Evolutionary conservation across 768 basidiomycete species (phyloP).

Genomic region (Podaxis rugospora): DNA sequence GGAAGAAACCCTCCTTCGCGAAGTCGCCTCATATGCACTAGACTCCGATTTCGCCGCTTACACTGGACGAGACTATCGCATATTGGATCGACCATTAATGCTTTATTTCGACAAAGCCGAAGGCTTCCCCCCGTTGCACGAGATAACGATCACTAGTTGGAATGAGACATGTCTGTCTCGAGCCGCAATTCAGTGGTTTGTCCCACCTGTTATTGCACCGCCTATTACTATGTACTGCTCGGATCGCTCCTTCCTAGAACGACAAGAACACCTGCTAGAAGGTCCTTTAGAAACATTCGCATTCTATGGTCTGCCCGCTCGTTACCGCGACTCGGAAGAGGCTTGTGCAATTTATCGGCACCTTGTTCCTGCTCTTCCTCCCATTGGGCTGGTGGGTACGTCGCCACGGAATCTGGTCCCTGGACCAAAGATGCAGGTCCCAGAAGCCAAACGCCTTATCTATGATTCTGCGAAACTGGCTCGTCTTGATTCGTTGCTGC

Average conservation of each 20-base stretch:
- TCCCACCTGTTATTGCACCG: conserved; percentile 84
- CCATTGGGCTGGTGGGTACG: conserved; percentile 59
- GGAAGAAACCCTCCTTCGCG: conserved; percentile 34
- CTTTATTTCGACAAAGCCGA: conserved; percentile 30
- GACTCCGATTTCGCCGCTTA: conserved; percentile 50
- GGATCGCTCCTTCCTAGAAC: conserved; percentile 76
- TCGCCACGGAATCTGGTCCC: conserved; percentile 77
- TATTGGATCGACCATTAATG: conserved; percentile 28
- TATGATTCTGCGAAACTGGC: conserved; percentile 97
- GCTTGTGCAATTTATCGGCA: conserved; percentile 43
- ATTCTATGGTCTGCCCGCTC: conserved; percentile 78
- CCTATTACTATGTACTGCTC: conserved; percentile 69
- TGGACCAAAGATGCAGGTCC: conserved; percentile 81
- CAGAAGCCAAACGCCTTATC: conserved; percentile 90
- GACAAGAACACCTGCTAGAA: conserved; percentile 53
- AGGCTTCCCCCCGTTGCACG: conserved; percentile 48
- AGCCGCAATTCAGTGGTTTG: conserved; percentile 76
- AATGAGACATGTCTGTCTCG: conserved; percentile 77
- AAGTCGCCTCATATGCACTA: conserved; percentile 32
- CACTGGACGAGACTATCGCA: conserved; percentile 27
- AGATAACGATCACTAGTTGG: conserved; percentile 65
- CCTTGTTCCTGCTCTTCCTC: conserved; percentile 56
- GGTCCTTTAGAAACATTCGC: conserved; percentile 73
- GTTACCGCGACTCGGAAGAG: conserved; percentile 52
- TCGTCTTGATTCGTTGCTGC: conserved; percentile 81